phyloP scores from a whole-genome alignment of 1,284 basidiomycete genomes.

The Marasmius oreades region DNA sequence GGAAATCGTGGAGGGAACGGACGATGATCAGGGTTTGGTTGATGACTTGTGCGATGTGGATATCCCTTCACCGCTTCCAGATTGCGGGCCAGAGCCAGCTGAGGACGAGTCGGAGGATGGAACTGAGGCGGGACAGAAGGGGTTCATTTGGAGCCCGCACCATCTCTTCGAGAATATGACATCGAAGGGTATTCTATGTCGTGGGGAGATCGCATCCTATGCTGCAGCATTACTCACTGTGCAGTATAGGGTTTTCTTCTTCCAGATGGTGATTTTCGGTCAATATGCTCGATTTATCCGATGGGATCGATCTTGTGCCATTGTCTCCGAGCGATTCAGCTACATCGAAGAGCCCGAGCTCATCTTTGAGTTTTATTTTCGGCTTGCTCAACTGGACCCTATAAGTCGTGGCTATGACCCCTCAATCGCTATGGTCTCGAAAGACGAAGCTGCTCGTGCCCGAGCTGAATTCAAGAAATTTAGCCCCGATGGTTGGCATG shows the following conservation, averaged over 20 bases:
- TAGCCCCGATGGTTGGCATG: background rate
- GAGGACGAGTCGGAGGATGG: background rate
- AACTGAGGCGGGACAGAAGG: too few species aligned
- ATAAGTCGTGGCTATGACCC: background rate
- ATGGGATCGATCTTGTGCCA: background rate
- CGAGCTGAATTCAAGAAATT: background rate
- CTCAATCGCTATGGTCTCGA: background rate
- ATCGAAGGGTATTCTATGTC: background rate
- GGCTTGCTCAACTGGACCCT: background rate
- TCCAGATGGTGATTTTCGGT: background rate
- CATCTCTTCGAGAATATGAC: background rate
- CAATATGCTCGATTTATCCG: background rate
- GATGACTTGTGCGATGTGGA: background rate
- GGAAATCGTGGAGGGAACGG: background rate
- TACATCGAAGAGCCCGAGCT: background rate
- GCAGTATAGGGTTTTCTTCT: background rate
- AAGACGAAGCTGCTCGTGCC: background rate
- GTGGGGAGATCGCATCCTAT: background rate
- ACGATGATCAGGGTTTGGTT: background rate
- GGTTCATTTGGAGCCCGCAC: too few species aligned
- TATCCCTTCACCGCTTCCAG: background rate
- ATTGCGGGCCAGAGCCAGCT: background rate
- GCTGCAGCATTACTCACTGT: background rate
- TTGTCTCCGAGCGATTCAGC: background rate
- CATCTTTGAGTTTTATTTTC: background rate